Evolutionary conservation across 2,329 filamentous ascomycete species (phyloP).

Genomic region (Corinectria fuckeliana): DNA sequence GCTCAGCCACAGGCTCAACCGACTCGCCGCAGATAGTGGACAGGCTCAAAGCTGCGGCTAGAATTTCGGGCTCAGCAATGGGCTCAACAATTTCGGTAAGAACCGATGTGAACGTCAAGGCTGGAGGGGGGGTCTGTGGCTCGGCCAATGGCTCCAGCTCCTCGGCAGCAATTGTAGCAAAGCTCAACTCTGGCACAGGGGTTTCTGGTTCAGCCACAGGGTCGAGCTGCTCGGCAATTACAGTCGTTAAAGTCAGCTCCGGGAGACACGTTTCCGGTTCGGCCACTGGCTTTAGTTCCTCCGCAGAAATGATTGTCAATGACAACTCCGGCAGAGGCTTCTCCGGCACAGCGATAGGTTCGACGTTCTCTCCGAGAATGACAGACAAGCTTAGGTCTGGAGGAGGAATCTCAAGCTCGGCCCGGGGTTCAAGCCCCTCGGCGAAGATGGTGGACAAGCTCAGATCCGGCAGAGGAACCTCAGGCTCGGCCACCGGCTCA

Average conservation of each 20-base stretch:
- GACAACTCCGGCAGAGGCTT: slow-evolving; percentile 37
- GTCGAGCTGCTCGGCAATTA: slow-evolving; percentile 13
- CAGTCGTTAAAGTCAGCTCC: background rate
- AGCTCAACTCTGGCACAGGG: slow-evolving; percentile 19
- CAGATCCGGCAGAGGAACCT: slow-evolving; percentile 34
- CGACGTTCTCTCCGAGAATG: background rate
- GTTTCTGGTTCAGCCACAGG: slow-evolving; percentile 26
- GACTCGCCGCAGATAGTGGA: slow-evolving; percentile 37
- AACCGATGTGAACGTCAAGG: background rate
- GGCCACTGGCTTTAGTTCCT: slow-evolving; percentile 40
- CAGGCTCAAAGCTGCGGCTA: slow-evolving; percentile 24
- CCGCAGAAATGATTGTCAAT: slow-evolving; percentile 41
- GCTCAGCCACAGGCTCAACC: slow-evolving; percentile 41
- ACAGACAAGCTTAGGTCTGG: background rate
- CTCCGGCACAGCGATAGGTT: slow-evolving; percentile 37
- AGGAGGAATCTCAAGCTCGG: slow-evolving; percentile 2
- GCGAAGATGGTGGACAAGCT: slow-evolving; percentile 37
- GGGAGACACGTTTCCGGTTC: background rate
- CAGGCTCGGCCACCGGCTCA: slow-evolving; percentile 38
- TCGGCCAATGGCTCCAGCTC: slow-evolving; percentile 2
- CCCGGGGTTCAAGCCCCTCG: slow-evolving; percentile 32
- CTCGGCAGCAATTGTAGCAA: slow-evolving; percentile 26
- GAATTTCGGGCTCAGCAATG: slow-evolving; percentile 12
- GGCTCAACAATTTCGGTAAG: slow-evolving; percentile 22
- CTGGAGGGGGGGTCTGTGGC: background rate